Percentiles rank a stretch among this genome's conserved stretches.
Evolutionary conservation across 2,329 filamentous ascomycete species (phyloP).

Genomic region (Penicillium sp.): DNA sequence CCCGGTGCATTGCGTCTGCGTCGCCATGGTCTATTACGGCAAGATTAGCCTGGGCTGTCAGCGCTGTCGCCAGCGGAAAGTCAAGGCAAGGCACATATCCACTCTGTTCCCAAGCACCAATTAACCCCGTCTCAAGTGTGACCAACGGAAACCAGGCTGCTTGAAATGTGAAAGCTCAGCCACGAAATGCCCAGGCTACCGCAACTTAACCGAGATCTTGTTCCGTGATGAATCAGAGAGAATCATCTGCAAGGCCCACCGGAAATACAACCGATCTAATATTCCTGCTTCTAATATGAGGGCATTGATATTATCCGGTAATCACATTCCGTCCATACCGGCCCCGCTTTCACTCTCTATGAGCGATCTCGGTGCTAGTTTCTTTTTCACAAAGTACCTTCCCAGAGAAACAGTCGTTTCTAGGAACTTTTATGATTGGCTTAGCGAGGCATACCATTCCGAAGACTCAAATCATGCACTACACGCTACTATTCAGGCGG

Average conservation of each 20-base stretch:
- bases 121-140: neutral
- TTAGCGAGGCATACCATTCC: neutral
- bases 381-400: slow-evolving; percentile 2
- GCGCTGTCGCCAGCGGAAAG: neutral
- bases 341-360: neutral
- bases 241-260: neutral
- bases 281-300: neutral
- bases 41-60: neutral
- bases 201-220: neutral
- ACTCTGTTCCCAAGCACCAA: neutral
- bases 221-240: neutral
- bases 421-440: neutral
- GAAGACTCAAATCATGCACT: neutral
- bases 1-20: neutral
- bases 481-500: neutral
- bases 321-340: neutral
- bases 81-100: neutral
- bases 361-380: neutral
- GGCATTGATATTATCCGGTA: neutral
- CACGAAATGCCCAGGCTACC: neutral
- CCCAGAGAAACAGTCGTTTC: neutral
- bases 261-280: neutral
- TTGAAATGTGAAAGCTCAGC: neutral
- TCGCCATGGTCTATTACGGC: neutral
- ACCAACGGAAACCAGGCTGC: neutral